Evolutionary conservation across 495 filamentous ascomycete genomes (phyloP), one percentile per base, ranked within the genome.

Genomic region (Penicillium taxi): DNA sequence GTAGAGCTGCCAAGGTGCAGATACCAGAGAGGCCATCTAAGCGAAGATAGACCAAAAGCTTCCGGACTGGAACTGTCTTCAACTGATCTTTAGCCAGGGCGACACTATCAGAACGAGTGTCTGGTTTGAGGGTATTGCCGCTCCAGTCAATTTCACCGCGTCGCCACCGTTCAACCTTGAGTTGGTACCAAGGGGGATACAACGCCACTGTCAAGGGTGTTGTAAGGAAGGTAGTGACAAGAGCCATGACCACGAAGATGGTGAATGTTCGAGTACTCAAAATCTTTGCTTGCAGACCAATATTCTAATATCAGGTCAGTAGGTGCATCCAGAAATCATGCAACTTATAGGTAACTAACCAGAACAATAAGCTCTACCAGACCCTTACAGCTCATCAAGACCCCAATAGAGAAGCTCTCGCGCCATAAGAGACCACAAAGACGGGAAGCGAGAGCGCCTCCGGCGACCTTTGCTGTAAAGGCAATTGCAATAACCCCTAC

Each of bases 241-340:
- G 67, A 21, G 91, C 90, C 78, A 96, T 96, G 44, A 96, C 85
- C n/a, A 98, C 91, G 37, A 98, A 98, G 39, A 98, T 95, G 21
- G 89, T 98, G 55, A 98, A 98, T 1, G 91, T 95, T 18, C 78
- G 75, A 16, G 74, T 72, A 32, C 83, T 90, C 19, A 98, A 63
- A 44, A 98, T 96, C 33, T 80, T 80, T 15, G 91, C 91, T 73
- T 94, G 83, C 11, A 91, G 72, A 16, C 91, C 91, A 50, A 98
- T 94, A 48, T 98, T 98, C 84, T 93, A 38, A 32, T n/a, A n/a
- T 68, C 45, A 66, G 56, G 35, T 39, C 23, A 17, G 18, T 26
- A 6, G 33, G 35, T 30, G 13, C 20, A 12, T 14, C 9, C 23
- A n/a, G 7, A 8, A 32, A n/a, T n/a, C n/a, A n/a, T n/a, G n/a